Base-by-base conservation (phyloP, 805 yeast genomes). In the Schwanniomyces yamadae region DNA sequence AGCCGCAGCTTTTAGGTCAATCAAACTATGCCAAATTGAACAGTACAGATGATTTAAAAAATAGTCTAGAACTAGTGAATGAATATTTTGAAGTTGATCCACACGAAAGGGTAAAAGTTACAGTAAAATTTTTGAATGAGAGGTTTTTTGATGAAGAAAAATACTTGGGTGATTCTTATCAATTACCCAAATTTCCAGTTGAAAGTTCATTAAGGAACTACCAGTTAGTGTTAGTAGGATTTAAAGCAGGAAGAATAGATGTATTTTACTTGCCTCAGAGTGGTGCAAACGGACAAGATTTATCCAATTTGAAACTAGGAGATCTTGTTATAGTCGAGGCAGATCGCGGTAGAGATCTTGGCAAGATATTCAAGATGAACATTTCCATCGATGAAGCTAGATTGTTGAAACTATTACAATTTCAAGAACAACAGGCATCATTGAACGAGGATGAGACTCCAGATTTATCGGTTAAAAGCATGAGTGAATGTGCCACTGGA, bases 251-350 rank as follows among this genome's bases (percentile, higher is more conserved):
- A 6, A 69, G 96, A 28, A 62, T 82, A 37, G 96, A 88, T 57
- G 87, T 86, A 6, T 87, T 84, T 50, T 78, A 77, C 52, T 59
- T 81, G 14, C 79, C 87, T 2, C 33, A 41, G 15, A 44, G 44
- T 26, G 41, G 30, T 22, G 24, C 45, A 16, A 17, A 31, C 5
- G 33, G 34, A 8, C 54, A 57, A 15, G 53, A 45, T 25, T 36
- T 52, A 20, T 48, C 58, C 18, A 49, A 45, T 21, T 57, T 79
- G 28, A 61, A 65, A 33, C 58, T 67, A 4, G 84, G 84, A 15
- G 89, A 83, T 52, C 68, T 83, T 50, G 91, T 86, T 11, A 77
- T 84, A 50, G 95, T 84, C 12, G 91, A 85, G 52, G 95, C 93
- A 1, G 95, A 85, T 52, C 66, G 95, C 22, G 95, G 95, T 23